These are phyloP conservation scores for Pouteria campechiana DNA, from an alignment of 179 eudicot genomes.

Conservation along the genomic window DNA sequence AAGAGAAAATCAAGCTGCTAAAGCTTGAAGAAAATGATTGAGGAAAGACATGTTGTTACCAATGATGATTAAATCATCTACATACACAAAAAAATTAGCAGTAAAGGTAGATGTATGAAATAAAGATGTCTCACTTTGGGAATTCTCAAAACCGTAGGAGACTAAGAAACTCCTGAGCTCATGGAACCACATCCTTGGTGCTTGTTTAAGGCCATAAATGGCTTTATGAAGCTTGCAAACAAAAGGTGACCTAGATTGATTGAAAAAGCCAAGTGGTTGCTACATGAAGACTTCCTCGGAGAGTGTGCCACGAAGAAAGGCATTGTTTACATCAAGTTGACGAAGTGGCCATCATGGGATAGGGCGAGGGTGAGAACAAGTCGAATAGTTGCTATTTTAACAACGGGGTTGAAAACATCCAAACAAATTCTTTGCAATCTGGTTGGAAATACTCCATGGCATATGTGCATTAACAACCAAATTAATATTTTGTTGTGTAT, in stretches of 20 bases:
- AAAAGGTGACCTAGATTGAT: not conserved
- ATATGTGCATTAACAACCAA: no score
- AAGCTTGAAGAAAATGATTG: no score
- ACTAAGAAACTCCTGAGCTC: not conserved
- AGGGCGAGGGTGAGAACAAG: not conserved
- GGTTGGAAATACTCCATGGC: no score
- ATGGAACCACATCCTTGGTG: not conserved
- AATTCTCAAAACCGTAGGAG: not conserved
- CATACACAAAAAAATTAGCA: no score
- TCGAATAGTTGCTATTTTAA: not conserved
- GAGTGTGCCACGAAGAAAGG: not conserved
- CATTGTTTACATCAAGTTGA: no score
- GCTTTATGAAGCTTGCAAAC: not conserved
- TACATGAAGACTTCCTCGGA: not conserved
- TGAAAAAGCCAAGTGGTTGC: not conserved
- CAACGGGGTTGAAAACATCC: not conserved
- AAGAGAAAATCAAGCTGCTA: no score
- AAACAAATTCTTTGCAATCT: no score
- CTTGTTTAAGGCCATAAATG: not conserved
- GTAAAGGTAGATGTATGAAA: no score
- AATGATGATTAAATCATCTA: no score
- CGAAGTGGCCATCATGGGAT: not conserved
- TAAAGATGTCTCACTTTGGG: not conserved
- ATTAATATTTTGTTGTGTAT: no score
- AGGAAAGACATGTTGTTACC: no score